Percentiles rank a stretch among this genome's conserved stretches.
phyloP scores from a whole-genome alignment of 2,329 filamentous ascomycete species.

The Fusarium sp. region DNA sequence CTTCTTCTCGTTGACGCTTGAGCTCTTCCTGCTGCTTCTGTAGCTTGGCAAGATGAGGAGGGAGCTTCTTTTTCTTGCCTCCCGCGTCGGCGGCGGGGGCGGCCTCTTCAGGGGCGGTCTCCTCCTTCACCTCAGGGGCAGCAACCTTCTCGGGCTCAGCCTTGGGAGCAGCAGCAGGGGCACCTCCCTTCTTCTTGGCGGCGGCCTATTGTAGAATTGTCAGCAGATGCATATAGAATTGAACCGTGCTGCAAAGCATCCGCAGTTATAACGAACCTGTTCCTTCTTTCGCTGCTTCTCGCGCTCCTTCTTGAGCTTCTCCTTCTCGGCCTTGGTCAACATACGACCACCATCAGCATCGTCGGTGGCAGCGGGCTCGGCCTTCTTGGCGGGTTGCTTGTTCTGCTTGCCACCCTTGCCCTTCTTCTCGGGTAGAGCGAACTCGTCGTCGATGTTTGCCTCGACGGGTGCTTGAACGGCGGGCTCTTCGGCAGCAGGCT shows the following conservation, averaged over 20 bases:
- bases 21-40: slow-evolving; percentile 88
- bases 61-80: slow-evolving; percentile 89
- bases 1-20: slow-evolving; percentile 75
- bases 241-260: background rate
- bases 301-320: slow-evolving; percentile 96
- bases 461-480: slow-evolving; percentile 81
- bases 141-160: slow-evolving; percentile 47
- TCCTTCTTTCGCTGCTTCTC: slow-evolving; percentile 99
- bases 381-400: slow-evolving; percentile 57
- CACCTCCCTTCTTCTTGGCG: slow-evolving; percentile 81
- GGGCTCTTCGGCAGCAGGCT: slow-evolving; percentile 75
- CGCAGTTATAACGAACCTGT: slow-evolving; percentile 69
- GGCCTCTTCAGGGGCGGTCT: slow-evolving; percentile 61
- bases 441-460: slow-evolving; percentile 86
- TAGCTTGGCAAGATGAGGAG: slow-evolving; percentile 77
- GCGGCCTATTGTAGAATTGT: slow-evolving; percentile 61
- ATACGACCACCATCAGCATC: slow-evolving; percentile 75
- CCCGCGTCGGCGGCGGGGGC: slow-evolving; percentile 55
- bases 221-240: slow-evolving; percentile 16
- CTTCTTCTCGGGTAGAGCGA: slow-evolving; percentile 83
- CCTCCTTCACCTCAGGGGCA: slow-evolving; percentile 72
- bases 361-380: slow-evolving; percentile 65
- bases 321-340: slow-evolving; percentile 98
- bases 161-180: slow-evolving; percentile 42
- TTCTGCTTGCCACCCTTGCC: slow-evolving; percentile 69